Conservation (phyloP, 2,329 filamentous ascomycete species). For the Aspergillus bombycis region DNA sequence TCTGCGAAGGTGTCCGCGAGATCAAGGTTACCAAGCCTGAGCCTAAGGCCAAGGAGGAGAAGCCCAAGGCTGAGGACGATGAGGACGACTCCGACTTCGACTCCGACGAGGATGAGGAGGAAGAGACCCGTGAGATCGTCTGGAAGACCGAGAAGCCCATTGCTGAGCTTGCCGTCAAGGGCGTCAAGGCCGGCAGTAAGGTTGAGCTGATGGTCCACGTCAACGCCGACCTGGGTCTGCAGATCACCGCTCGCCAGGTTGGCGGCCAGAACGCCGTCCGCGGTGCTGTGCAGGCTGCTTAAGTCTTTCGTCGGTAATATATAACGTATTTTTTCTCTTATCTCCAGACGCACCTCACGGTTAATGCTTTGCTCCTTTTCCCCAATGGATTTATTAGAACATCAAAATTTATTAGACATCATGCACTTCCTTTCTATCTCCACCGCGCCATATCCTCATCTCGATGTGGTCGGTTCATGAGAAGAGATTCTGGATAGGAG, state of each 20-base stretch:
- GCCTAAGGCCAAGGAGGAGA: conserved; percentile 68
- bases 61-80: conserved; percentile 61
- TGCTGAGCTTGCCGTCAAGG: conserved; percentile 82
- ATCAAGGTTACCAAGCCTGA: conserved; percentile 93
- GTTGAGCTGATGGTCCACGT: conserved; percentile 94
- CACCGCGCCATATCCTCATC: not conserved
- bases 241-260: conserved; percentile 80
- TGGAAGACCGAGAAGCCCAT: conserved; percentile 86
- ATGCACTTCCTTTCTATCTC: not conserved
- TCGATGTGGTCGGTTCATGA: not conserved
- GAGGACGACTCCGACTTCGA: conserved; percentile 67
- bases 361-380: conserved; percentile 12
- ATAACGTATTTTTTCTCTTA: conserved; percentile 8
- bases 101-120: conserved; percentile 68
- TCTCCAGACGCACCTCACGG: conserved; percentile 4
- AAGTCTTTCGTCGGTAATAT: conserved; percentile 18
- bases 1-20: conserved; percentile 84
- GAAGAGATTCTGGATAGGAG: not conserved
- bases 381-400: conserved; percentile 11
- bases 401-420: conserved; percentile 12
- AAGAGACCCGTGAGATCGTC: conserved; percentile 85
- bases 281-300: conserved; percentile 57
- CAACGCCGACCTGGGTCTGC: conserved; percentile 74
- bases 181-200: conserved; percentile 83
- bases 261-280: conserved; percentile 84